Conservation (phyloP, 805 yeast genomes). For the Teunomyces panamensis region DNA sequence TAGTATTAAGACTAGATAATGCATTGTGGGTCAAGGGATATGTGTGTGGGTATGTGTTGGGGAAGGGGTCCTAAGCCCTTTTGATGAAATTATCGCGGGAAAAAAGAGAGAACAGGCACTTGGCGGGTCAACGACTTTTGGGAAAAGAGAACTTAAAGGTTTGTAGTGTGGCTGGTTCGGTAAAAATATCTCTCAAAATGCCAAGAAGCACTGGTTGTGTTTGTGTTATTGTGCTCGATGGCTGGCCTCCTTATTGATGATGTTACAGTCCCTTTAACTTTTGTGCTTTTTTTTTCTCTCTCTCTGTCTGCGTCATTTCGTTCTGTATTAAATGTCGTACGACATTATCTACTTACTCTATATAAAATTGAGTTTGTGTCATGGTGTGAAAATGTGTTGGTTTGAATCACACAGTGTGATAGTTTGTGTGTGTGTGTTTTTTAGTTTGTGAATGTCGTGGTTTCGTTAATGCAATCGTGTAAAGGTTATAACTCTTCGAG, state of each 20-base stretch:
- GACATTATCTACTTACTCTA: not conserved
- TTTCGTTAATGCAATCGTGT: not conserved
- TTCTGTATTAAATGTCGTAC: not conserved
- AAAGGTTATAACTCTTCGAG: conserved; percentile 3
- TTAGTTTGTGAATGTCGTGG: not conserved
- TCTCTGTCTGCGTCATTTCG: not conserved
- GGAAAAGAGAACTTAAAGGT: not conserved
- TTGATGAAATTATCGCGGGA: not conserved
- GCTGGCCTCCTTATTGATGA: not conserved
- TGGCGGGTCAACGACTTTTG: not conserved
- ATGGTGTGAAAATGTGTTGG: conserved; percentile 6
- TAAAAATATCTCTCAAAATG: not conserved
- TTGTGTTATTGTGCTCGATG: not conserved
- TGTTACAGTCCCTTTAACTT: not conserved
- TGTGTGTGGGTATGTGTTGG: not conserved
- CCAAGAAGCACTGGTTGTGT: not conserved
- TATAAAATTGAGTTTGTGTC: not conserved
- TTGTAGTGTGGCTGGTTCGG: not conserved
- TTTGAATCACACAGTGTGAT: no score
- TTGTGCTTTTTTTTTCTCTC: not conserved
- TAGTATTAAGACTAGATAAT: not conserved
- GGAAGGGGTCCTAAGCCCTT: not conserved
- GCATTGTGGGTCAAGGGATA: not conserved
- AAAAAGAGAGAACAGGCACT: not conserved
- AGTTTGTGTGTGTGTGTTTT: no score